These are phyloP conservation scores for Wickerhamomyces sp. DNA, from an alignment of 1,139 yeast species.

Conservation along the genomic window DNA sequence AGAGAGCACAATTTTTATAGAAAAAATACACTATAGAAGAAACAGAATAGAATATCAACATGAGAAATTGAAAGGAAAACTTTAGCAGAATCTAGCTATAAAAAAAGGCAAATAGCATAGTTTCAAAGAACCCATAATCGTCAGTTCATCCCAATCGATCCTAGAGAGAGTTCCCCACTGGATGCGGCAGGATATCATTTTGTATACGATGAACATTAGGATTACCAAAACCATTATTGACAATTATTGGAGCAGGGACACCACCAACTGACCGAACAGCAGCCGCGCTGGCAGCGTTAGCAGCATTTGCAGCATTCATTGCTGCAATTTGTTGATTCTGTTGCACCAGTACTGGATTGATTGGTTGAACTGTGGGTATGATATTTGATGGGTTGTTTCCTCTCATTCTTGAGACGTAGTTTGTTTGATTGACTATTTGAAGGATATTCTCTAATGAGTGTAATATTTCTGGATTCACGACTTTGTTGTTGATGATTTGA, in stretches of 20 bases:
- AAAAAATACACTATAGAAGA: not conserved
- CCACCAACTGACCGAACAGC: not conserved
- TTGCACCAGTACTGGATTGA: conserved; percentile 22
- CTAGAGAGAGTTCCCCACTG: no score
- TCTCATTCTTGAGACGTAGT: conserved; percentile 21
- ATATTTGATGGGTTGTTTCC: conserved; percentile 22
- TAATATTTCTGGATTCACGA: conserved; percentile 7
- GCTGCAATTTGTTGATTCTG: conserved; percentile 11
- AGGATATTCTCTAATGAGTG: conserved; percentile 14
- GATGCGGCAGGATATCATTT: not conserved
- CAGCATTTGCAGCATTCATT: conserved; percentile 4
- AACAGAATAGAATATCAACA: no score
- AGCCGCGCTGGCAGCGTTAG: not conserved
- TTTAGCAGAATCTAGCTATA: no score
- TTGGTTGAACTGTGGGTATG: conserved; percentile 24
- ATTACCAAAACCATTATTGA: not conserved
- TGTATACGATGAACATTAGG: not conserved
- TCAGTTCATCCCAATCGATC: no score
- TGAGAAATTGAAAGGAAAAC: no score
- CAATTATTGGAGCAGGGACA: conserved; percentile 1
- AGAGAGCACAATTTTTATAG: no score
- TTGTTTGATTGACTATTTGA: conserved; percentile 16
- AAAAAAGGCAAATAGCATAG: no score
- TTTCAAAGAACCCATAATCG: no score
- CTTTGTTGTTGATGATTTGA: conserved; percentile 29